Conservation (phyloP, 1,139 yeast species). For the Taphrina sp. region DNA sequence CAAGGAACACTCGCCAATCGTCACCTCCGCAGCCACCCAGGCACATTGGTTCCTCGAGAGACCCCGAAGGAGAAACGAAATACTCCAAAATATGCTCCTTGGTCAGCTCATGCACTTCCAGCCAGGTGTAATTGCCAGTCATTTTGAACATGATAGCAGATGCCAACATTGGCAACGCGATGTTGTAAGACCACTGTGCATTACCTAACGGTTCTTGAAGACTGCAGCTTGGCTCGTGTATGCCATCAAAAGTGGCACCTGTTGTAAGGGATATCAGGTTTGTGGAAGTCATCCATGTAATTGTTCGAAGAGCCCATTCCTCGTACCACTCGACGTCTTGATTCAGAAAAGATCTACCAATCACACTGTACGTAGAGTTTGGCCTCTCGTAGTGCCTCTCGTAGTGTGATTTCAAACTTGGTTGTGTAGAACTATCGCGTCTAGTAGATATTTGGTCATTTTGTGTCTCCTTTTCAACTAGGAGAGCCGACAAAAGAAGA, state of each 20-base stretch:
- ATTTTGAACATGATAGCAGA: conserved; percentile 1
- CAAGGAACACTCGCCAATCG: conserved; percentile 1
- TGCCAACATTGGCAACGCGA: background rate
- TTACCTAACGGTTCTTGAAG: background rate
- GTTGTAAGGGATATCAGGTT: background rate
- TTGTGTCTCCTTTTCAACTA: background rate
- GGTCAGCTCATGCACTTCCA: background rate
- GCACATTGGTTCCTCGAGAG: background rate
- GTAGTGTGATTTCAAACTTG: background rate
- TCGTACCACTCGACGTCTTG: background rate
- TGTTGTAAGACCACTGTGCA: conserved; percentile 4
- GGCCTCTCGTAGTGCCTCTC: background rate
- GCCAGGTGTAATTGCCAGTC: background rate
- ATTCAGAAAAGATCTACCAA: background rate
- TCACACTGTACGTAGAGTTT: too few species aligned
- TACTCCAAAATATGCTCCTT: background rate
- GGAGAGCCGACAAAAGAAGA: background rate
- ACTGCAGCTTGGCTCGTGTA: background rate
- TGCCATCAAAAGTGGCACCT: conserved; percentile 1
- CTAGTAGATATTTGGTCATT: too few species aligned
- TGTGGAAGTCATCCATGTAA: background rate
- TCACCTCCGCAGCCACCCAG: background rate
- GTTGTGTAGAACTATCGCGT: too few species aligned
- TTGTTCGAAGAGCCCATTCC: background rate
- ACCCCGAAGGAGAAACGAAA: background rate